Evolutionary conservation across 805 yeast genomes (phyloP).

Genomic region (Metschnikowia proteae): DNA sequence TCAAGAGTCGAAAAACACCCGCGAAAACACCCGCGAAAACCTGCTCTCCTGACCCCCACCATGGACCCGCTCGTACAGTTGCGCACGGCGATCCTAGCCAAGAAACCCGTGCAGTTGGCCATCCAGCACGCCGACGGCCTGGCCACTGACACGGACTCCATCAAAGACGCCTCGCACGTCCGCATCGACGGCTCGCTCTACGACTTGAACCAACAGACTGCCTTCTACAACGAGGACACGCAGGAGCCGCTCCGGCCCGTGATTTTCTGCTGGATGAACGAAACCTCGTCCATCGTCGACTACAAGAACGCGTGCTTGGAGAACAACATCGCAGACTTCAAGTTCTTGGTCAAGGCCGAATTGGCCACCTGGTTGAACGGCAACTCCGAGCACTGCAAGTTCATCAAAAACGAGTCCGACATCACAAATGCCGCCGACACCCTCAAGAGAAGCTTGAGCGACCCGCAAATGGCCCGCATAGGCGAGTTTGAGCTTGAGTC

Average conservation of each 20-base stretch:
- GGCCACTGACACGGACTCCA: conserved; percentile 19
- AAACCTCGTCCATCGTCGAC: conserved; percentile 73
- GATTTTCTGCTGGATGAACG: conserved; percentile 73
- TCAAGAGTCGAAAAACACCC: conserved; percentile 1
- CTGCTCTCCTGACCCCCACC: not conserved
- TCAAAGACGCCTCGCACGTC: conserved; percentile 35
- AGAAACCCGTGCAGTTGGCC: conserved; percentile 22
- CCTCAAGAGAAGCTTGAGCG: conserved; percentile 23
- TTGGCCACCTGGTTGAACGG: conserved; percentile 80
- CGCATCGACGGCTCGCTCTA: conserved; percentile 24
- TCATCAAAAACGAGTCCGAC: conserved; percentile 31
- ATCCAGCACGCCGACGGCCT: conserved; percentile 10
- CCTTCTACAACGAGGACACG: conserved; percentile 49
- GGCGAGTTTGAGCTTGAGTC: conserved; percentile 46
- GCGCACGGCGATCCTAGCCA: conserved; percentile 25
- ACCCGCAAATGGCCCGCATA: conserved; percentile 49
- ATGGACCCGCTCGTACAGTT: conserved; percentile 25
- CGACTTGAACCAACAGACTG: conserved; percentile 47
- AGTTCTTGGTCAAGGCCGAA: conserved; percentile 83
- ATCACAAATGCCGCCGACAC: conserved; percentile 3
- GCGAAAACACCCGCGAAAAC: conserved; percentile 2
- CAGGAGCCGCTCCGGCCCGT: conserved; percentile 56
- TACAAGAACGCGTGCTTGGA: conserved; percentile 72
- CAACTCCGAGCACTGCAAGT: conserved; percentile 54
- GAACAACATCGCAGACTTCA: conserved; percentile 61